Base-by-base conservation (phyloP, 345 rosid species). In the Gossypium raimondii region DNA sequence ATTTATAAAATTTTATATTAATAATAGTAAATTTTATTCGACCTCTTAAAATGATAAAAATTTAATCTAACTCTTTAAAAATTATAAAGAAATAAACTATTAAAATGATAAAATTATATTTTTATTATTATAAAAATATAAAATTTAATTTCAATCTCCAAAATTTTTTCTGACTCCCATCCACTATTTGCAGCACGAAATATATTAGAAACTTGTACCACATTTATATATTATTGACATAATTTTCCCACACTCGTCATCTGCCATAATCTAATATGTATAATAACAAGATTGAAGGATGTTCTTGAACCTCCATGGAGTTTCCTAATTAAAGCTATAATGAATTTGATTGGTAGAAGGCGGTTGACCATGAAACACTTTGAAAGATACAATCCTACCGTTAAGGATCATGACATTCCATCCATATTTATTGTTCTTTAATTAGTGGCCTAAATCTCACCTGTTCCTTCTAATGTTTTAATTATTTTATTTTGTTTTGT, bases 21-120 rank as follows among this genome's bases (percentile, higher is more conserved):
- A 29, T 29, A 29, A 29, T 4, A 0, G 0, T 29, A 29, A 29
- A 3, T 0, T 29, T 0, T 0, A 4, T 0, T 34, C 0, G 0
- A 0, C 0, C 0, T 34, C 6, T 34, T 0, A 34, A 29, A 29
- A 4, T 29, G 1, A 34, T 34, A 34, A 34, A 34, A 34, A 0
- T 4, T 4, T 34, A 34, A 34, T 34, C 3, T 34, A 0, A 34
- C 0, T 0, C 0, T 29, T 34, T 4, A 34, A 34, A 29, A 34
- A 34, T 34, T 34, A 34, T 34, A 34, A 34, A 34, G 0, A 4
- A 0, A 34, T 34, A 34, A 34, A 0, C 38, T 4, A 4, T 34
- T 34, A 34, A 34, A 34, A 4, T 34, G 0, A 34, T 4, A 4
- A 34, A 34, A 34, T 34, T 34, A 4, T 34, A 34, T 34, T 34